Conservation (phyloP, 371 early-diverging fungal species). For the Phascolomyces articulosus region DNA sequence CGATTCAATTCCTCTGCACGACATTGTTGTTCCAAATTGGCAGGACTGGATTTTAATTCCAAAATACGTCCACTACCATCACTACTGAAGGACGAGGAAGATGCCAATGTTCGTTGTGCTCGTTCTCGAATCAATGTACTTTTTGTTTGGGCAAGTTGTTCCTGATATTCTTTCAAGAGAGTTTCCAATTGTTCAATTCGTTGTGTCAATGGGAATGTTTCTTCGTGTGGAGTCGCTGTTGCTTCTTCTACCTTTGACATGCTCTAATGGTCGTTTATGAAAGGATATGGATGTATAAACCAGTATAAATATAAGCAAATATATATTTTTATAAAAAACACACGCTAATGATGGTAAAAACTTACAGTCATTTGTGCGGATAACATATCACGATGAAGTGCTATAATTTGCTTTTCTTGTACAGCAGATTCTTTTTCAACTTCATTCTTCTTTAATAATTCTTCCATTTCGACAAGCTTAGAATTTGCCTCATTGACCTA, state of each 20-base stretch:
- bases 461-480: slow-evolving; percentile 15
- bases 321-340: no score
- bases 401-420: slow-evolving; percentile 32
- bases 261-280: slow-evolving; percentile 39
- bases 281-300: no score
- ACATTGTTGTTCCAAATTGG: slow-evolving; percentile 62
- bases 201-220: slow-evolving; percentile 56
- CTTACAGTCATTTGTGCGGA: slow-evolving; percentile 55
- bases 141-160: neutral
- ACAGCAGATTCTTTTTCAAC: slow-evolving; percentile 10
- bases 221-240: slow-evolving; percentile 28
- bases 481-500: slow-evolving; percentile 15
- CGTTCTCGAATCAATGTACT: neutral
- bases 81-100: no score
- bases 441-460: slow-evolving; percentile 9
- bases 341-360: neutral
- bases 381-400: slow-evolving; percentile 52
- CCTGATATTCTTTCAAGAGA: slow-evolving; percentile 36
- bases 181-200: slow-evolving; percentile 66
- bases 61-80: slow-evolving; percentile 50
- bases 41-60: slow-evolving; percentile 76
- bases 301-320: no score
- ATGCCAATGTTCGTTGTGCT: no score
- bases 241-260: slow-evolving; percentile 69
- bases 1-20: slow-evolving; percentile 66